Evolutionary conservation across 1,139 yeast species (phyloP), one percentile per base, ranked within the genome.

Genomic region (Diutina neorugosa): DNA sequence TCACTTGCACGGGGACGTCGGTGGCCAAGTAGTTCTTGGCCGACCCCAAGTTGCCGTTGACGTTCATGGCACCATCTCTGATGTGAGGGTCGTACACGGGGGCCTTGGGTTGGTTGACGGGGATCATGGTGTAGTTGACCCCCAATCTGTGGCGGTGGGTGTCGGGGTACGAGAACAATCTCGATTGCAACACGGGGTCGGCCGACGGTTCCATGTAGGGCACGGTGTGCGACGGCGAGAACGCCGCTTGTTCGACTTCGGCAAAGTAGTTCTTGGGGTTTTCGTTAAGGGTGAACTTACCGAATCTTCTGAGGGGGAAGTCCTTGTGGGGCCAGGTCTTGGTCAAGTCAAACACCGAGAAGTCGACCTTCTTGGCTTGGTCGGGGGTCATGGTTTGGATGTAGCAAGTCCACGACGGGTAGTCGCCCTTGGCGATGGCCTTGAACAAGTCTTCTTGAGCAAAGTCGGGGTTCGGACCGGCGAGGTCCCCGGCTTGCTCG

Each of bases 1-100:
- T 61, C 69, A 81, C 79, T 62, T 75, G 75, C 62, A 81, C 61
- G 55, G 86, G 84, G 71, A 78, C 69, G 61, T 71, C 67, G 44
- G 84, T 73, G 53, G 84, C 82, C 61, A 82, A 73, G 69, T 86
- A 86, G 71, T 89, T 90, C 65, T 97, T 96, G 62, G 80, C 79
- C 55, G 81, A 68, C 53, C 97, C 97, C 67, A 86, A 80, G 78
- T 91, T 91, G 55, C 90, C 93, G 66, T 86, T 82, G 54, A 88
- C 89, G 57, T 70, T 71, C 94, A 88, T 85, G 53, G 81, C 77
- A 66, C 98, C 98, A 66, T 90, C 97, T 69, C 98, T 83, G 65
- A 84, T 80, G 68, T 80, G 76, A 58, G 87, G 86, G 71, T 80
- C 71, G 72, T 62, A 74, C 27, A 73, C 75, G 47, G 65, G 63